Evolutionary conservation across 2,329 filamentous ascomycete species (phyloP).

Genomic region (Colletotrichum karsti): DNA sequence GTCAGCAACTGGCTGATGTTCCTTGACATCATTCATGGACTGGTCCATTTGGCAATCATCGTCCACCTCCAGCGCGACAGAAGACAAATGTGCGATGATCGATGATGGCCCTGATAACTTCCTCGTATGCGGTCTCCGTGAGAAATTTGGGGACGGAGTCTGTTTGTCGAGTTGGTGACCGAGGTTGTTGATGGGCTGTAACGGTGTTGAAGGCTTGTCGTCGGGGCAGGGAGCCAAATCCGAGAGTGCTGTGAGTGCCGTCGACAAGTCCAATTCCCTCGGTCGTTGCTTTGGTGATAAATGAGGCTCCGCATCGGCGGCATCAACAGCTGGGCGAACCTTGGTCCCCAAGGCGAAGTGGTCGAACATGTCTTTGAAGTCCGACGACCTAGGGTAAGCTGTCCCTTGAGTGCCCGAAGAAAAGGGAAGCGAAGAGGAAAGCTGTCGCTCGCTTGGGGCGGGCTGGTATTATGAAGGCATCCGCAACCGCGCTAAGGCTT

Average conservation of each 20-base stretch:
- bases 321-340: slow-evolving; percentile 2
- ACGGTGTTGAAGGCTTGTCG: not conserved
- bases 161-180: slow-evolving; percentile 20
- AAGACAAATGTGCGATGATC: not conserved
- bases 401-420: not conserved
- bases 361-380: slow-evolving; percentile 12
- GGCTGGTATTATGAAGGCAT: slow-evolving; percentile 27
- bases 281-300: slow-evolving; percentile 19
- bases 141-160: slow-evolving; percentile 7
- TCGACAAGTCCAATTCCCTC: not conserved
- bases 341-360: slow-evolving; percentile 20
- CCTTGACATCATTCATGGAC: not conserved
- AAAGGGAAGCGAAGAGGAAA: not conserved
- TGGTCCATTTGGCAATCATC: slow-evolving; percentile 20
- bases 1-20: slow-evolving; percentile 16
- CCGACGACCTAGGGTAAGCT: not conserved
- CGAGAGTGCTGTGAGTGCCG: not conserved
- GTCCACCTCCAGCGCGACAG: slow-evolving; percentile 16
- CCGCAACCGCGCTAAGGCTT: slow-evolving; percentile 13
- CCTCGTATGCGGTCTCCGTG: not conserved
- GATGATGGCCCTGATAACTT: not conserved
- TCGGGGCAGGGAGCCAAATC: not conserved
- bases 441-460: not conserved
- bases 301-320: not conserved
- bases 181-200: slow-evolving; percentile 22